Base-by-base conservation (phyloP, 257 asterid species). In the Petunia secreta region DNA sequence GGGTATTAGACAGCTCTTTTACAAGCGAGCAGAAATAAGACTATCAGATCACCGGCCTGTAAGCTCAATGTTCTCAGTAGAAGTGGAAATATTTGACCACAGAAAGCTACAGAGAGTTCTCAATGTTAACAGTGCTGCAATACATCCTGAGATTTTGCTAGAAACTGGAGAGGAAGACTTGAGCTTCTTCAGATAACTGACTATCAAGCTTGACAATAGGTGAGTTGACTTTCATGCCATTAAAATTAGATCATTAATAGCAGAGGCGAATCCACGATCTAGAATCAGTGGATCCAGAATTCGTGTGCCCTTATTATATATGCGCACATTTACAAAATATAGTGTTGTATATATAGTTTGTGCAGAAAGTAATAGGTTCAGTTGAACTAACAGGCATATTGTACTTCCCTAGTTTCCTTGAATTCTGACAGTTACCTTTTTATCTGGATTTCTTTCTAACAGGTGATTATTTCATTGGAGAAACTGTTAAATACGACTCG, bases 41-140 rank as follows among this genome's bases (percentile, higher is more conserved):
- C 85, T 95, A 63, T 93, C 98, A 44, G 98, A 95, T 71, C 98
- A 95, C 85, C 89, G 98, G 36, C 98, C 98, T 1, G 95, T 95
- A 44, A 91, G 97, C 80, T 87, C 97, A 37, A 81, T 80, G 68
- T 95, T 93, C 86, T 14, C 75, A 75, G 89, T 95, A 38, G 92
- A 92, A 85, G 97, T 93, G 5, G 98, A 95, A 88, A 89, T 95
- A 39, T 90, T 93, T 55, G 88, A 95, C 71, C 98, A 91, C 50
- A 87, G 84, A 53, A 95, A 95, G 91, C 97, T 95, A 83, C 90
- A 89, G 4, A 91, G 92, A 77, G 98, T 91, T 44, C 95, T 95
- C 11, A 88, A 91, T 66, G 88, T 87, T 79, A 91, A 89, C 2
- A 86, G 83, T 80, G 90, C 97, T n/a, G 87, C 83, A 2, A 87